Evolutionary conservation across 2,329 filamentous ascomycete species (phyloP).

Genomic region (Zarea fungicola): DNA sequence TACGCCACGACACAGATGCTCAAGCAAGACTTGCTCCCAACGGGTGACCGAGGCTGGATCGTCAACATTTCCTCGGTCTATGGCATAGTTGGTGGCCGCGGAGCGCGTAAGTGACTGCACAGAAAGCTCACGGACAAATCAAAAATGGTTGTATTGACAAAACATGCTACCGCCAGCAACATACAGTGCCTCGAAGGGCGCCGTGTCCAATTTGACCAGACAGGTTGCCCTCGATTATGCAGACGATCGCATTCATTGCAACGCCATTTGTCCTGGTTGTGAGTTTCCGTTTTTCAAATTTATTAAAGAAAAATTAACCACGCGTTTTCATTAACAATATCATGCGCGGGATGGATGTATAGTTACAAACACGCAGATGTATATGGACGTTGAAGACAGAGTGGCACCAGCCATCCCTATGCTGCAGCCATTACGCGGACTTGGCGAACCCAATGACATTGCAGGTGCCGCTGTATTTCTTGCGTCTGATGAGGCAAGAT

Average conservation of each 20-base stretch:
- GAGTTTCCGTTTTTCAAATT: too few species aligned
- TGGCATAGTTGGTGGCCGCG: slow-evolving; percentile 30
- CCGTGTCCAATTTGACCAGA: slow-evolving; percentile 44
- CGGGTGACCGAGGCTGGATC: slow-evolving; percentile 43
- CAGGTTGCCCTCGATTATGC: slow-evolving; percentile 46
- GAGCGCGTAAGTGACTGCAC: too few species aligned
- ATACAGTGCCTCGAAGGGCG: slow-evolving; percentile 46
- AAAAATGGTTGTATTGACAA: too few species aligned
- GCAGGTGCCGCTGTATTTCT: slow-evolving; percentile 33
- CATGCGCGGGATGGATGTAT: slow-evolving; percentile 14
- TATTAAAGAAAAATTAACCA: too few species aligned
- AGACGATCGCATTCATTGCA: slow-evolving; percentile 42
- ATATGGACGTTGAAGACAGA: slow-evolving; percentile 17
- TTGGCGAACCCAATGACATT: slow-evolving; percentile 23
- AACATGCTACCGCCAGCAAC: too few species aligned
- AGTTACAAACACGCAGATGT: slow-evolving; percentile 25
- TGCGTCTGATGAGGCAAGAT: slow-evolving; percentile 32
- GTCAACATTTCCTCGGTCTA: slow-evolving; percentile 43
- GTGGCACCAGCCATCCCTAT: slow-evolving; percentile 15
- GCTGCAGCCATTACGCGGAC: slow-evolving; percentile 24
- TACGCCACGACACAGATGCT: slow-evolving; percentile 45
- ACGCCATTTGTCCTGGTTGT: slow-evolving; percentile 49
- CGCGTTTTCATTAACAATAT: too few species aligned
- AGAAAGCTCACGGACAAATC: too few species aligned
- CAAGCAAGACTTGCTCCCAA: slow-evolving; percentile 33